Evolutionary conservation across 2,329 filamentous ascomycete genomes (phyloP).

Genomic region (Colletotrichum lindemuthianum): DNA sequence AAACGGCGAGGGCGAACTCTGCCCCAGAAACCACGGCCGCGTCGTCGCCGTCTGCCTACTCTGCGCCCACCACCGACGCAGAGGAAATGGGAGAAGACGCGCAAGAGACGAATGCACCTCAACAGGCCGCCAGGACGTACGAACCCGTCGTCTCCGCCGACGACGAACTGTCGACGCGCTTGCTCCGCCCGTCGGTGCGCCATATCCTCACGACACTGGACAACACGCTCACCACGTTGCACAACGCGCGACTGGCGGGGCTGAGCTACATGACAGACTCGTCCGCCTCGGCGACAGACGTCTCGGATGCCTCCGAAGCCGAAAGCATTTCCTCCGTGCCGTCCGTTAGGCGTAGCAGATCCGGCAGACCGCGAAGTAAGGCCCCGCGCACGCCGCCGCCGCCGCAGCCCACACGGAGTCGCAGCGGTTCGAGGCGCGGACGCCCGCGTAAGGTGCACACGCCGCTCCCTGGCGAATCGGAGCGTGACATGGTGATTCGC

Average conservation of each 20-base stretch:
- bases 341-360: slow-evolving; percentile 4
- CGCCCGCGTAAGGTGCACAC: slow-evolving; percentile 53
- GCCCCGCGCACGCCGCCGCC: slow-evolving; percentile 29
- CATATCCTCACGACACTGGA: slow-evolving; percentile 78
- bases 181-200: slow-evolving; percentile 76
- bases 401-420: neutral
- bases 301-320: slow-evolving; percentile 43
- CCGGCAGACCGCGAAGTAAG: slow-evolving; percentile 18
- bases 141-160: slow-evolving; percentile 72
- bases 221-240: slow-evolving; percentile 73
- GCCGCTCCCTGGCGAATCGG: slow-evolving; percentile 55
- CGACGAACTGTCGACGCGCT: slow-evolving; percentile 71
- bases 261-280: slow-evolving; percentile 52
- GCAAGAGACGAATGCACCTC: neutral
- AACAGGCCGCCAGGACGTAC: slow-evolving; percentile 41
- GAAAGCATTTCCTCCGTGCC: slow-evolving; percentile 12
- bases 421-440: slow-evolving; percentile 42
- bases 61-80: slow-evolving; percentile 1
- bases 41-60: slow-evolving; percentile 1
- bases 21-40: neutral
- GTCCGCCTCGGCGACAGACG: slow-evolving; percentile 46
- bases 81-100: neutral
- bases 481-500: slow-evolving; percentile 57
- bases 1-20: slow-evolving; percentile 1
- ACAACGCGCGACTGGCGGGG: slow-evolving; percentile 70